Conservation (phyloP, 2,329 filamentous ascomycete species). For the Clonostachys sp. region DNA sequence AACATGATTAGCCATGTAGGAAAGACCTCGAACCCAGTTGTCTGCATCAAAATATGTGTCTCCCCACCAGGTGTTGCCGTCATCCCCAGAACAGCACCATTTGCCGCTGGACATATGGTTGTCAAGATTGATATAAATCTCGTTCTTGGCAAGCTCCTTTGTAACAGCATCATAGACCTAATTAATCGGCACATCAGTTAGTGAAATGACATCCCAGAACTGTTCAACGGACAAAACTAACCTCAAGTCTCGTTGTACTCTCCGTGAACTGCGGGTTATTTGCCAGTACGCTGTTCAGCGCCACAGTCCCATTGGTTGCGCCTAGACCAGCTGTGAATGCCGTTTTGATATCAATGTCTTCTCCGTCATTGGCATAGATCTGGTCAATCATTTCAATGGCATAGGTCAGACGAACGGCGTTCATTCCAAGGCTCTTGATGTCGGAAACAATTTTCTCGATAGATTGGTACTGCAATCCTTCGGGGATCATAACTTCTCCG, state of each 20-base stretch:
- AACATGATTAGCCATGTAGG: slow-evolving; percentile 57
- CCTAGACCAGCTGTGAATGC: slow-evolving; percentile 43
- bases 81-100: slow-evolving; percentile 52
- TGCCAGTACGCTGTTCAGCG: slow-evolving; percentile 45
- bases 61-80: slow-evolving; percentile 59
- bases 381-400: slow-evolving; percentile 62
- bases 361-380: slow-evolving; percentile 41
- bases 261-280: slow-evolving; percentile 54
- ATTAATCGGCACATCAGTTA: neutral
- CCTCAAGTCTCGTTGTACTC: slow-evolving; percentile 48
- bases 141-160: slow-evolving; percentile 46
- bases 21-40: slow-evolving; percentile 57
- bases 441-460: slow-evolving; percentile 47
- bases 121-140: slow-evolving; percentile 55
- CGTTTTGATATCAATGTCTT: slow-evolving; percentile 37
- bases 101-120: slow-evolving; percentile 55
- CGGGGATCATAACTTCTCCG: slow-evolving; percentile 59
- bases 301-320: slow-evolving; percentile 41
- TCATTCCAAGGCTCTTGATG: slow-evolving; percentile 57
- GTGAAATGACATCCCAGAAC: neutral
- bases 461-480: slow-evolving; percentile 59
- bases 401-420: slow-evolving; percentile 57
- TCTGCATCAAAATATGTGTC: slow-evolving; percentile 52
- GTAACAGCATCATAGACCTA: slow-evolving; percentile 54
- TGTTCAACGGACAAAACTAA: slow-evolving; percentile 9